These are phyloP conservation scores for Entomortierella beljakovae DNA, from an alignment of 192 early-diverging fungal species.

Conservation along the genomic window DNA sequence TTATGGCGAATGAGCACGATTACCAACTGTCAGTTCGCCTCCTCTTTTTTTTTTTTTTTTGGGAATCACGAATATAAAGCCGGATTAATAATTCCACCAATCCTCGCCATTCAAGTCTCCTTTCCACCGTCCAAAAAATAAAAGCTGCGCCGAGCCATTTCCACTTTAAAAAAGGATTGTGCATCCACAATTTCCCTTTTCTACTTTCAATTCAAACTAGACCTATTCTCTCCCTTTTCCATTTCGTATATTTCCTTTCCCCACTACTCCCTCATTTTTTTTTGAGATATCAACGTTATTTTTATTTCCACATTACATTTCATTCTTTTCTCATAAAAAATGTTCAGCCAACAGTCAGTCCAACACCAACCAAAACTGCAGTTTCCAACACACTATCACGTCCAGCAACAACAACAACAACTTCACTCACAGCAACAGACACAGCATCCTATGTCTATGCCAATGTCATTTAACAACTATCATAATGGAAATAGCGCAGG, in stretches of 20 bases:
- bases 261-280: not conserved
- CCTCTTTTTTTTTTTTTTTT: not conserved
- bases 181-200: not conserved
- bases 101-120: too few relatives aligned
- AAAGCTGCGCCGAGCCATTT: too few relatives aligned
- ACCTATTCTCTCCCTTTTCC: slow-evolving; percentile 1
- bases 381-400: slow-evolving; percentile 52
- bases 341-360: slow-evolving; percentile 47
- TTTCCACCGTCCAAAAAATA: too few relatives aligned
- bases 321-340: slow-evolving; percentile 4
- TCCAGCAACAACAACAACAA: slow-evolving; percentile 50
- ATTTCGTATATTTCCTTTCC: not conserved
- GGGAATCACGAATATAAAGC: too few relatives aligned
- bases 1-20: too few relatives aligned
- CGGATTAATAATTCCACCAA: too few relatives aligned
- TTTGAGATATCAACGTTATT: too few relatives aligned
- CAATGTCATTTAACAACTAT: slow-evolving; percentile 34
- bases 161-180: too few relatives aligned
- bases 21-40: not conserved
- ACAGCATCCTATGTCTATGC: slow-evolving; percentile 35
- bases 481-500: slow-evolving; percentile 12
- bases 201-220: not conserved
- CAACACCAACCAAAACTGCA: slow-evolving; percentile 46
- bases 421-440: slow-evolving; percentile 30
- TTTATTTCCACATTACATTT: not conserved